Conservation (phyloP, 2,329 filamentous ascomycete genomes). For the Epichloe typhina region DNA sequence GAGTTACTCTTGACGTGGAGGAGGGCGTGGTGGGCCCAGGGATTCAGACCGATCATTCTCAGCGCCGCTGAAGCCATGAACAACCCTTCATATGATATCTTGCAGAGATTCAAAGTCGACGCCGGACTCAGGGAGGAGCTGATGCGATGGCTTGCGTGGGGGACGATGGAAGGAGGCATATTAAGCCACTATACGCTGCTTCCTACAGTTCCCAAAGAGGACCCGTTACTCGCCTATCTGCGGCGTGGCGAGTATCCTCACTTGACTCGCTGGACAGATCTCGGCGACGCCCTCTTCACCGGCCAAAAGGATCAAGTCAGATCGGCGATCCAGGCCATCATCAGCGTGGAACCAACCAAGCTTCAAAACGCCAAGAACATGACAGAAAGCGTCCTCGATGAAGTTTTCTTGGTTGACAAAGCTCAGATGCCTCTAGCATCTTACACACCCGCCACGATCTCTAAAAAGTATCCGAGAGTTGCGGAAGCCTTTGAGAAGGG, state of each 20-base stretch:
- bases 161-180: constrained; percentile 74
- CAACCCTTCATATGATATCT: constrained; percentile 62
- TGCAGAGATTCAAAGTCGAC: constrained; percentile 52
- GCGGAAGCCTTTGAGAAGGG: constrained; percentile 45
- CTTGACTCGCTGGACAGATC: constrained; percentile 59
- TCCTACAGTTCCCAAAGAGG: constrained; percentile 68
- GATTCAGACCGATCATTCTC: constrained; percentile 75
- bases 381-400: constrained; percentile 44
- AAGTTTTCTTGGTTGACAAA: constrained; percentile 52
- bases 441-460: constrained; percentile 54
- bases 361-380: constrained; percentile 47
- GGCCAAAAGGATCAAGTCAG: constrained; percentile 54
- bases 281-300: constrained; percentile 60
- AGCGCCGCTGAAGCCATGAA: constrained; percentile 68
- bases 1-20: constrained; percentile 76
- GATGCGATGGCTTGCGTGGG: constrained; percentile 85
- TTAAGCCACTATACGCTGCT: constrained; percentile 67
- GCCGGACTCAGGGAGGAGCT: constrained; percentile 53
- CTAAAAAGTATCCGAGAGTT: constrained; percentile 53
- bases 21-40: constrained; percentile 88
- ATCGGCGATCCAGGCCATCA: constrained; percentile 45
- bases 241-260: constrained; percentile 62
- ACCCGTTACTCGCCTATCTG: constrained; percentile 57
- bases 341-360: constrained; percentile 34
- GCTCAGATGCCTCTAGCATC: constrained; percentile 59